These are phyloP conservation scores for Penicillium argentinense DNA, from an alignment of 495 filamentous ascomycete genomes.

Conservation along the genomic window DNA sequence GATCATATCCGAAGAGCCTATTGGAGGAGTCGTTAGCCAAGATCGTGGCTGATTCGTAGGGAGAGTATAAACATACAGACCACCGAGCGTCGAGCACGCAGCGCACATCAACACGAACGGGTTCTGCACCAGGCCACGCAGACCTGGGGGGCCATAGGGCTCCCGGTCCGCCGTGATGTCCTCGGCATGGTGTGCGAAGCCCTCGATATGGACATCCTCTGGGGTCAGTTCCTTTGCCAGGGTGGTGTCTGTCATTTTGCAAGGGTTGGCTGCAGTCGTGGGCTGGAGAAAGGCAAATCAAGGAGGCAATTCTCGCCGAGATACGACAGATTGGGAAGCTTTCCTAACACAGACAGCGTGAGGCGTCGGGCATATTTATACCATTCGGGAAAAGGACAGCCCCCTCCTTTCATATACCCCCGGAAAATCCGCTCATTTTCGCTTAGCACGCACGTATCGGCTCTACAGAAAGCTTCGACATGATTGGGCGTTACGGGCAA, in stretches of 20 bases:
- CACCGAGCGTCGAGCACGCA: slow-evolving; percentile 54
- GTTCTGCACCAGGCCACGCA: slow-evolving; percentile 48
- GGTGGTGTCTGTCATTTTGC: slow-evolving; percentile 18
- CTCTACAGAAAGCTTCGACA: no score
- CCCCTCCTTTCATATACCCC: no score
- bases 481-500: neutral
- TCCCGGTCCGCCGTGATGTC: slow-evolving; percentile 37
- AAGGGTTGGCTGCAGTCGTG: no score
- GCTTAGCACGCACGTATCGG: no score
- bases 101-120: slow-evolving; percentile 54
- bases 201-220: slow-evolving; percentile 21
- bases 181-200: slow-evolving; percentile 45
- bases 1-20: slow-evolving; percentile 56
- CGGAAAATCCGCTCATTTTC: no score
- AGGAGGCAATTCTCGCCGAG: no score
- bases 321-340: no score
- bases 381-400: no score
- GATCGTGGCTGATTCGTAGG: no score
- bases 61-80: slow-evolving; percentile 27
- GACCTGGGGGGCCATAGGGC: slow-evolving; percentile 47
- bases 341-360: no score
- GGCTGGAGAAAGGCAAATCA: neutral
- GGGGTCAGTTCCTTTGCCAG: slow-evolving; percentile 18
- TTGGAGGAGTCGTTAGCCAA: no score
- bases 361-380: no score